Evolutionary conservation across 139 green algal genomes (phyloP), one percentile per base, ranked within the genome.

Genomic region (Deuterostichococcus epilithicus): DNA sequence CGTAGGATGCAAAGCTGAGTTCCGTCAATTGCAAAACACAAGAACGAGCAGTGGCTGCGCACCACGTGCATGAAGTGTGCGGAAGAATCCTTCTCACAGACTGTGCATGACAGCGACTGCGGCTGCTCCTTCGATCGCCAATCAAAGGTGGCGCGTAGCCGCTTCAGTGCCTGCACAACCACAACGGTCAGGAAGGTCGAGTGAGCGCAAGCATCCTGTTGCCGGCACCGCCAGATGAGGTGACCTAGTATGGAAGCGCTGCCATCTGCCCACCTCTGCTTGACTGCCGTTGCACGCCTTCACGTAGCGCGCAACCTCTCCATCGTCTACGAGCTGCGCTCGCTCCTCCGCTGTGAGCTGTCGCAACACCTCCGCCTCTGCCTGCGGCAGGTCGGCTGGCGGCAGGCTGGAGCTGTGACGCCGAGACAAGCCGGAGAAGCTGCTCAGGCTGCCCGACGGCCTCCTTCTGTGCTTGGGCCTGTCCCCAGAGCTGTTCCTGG

Each of bases 21-120:
- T 52, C 8, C 52, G 10, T 63, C 52, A 63, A 63, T 39, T 39
- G 33, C 32, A 42, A 39, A 10, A 38, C 26, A 70, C n/a, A 68
- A 32, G 26, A 10, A 26, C 38, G 26, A 20, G 4, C 3, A 74
- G 37, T 86, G 82, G 69, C 77, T 73, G 1, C 88, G 82, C 30
- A 84, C 75, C 42, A 90, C 72, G 35, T 94, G 88, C 91, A 94
- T 92, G 88, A 93, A 94, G 76, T 95, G 90, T 3, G 76, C 80
- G 45, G 69, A 80, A 26, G 77, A 78, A 39, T 87, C 68, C 26
- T 38, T 25, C 6, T 52, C 63, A 67, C 89, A 94, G 20, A 85
- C 85, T 1, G 66, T 77, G 82, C 90, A 94, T 37, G 82, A 47
- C 26, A 93, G 76, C 5, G 74, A 25, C 58, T 90, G 77, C 0